phyloP scores from a whole-genome alignment of 306 rosid species.

The Castanospermum australe region DNA sequence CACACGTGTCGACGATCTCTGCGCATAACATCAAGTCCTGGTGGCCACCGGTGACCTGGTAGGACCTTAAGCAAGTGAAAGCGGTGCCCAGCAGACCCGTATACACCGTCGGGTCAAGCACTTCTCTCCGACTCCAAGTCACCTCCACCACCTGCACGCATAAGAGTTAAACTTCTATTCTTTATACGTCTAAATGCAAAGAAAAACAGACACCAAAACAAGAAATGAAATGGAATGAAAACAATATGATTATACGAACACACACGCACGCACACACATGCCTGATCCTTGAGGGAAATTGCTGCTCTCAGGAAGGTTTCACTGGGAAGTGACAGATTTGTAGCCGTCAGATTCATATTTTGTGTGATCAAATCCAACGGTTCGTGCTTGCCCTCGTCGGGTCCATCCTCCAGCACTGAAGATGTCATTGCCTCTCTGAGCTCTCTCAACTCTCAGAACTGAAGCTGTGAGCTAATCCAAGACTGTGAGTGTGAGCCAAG shows the following conservation, averaged over 20 bases:
- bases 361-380: constrained; percentile 35
- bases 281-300: constrained; percentile 75
- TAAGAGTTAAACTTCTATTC: background rate
- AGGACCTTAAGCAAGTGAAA: constrained; percentile 74
- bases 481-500: background rate
- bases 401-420: constrained; percentile 38
- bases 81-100: constrained; percentile 84
- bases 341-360: constrained; percentile 32
- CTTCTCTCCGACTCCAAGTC: constrained; percentile 57
- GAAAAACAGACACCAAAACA: background rate
- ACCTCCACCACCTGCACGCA: constrained; percentile 58
- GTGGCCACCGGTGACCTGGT: constrained; percentile 52
- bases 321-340: constrained; percentile 35
- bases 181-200: background rate
- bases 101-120: constrained; percentile 69
- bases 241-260: background rate
- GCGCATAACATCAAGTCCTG: constrained; percentile 61
- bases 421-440: constrained; percentile 40
- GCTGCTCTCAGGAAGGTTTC: constrained; percentile 62
- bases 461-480: background rate
- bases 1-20: constrained; percentile 63
- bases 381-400: constrained; percentile 41
- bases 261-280: background rate
- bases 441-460: too few species aligned
- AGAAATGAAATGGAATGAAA: background rate